Percentiles rank a stretch among this genome's conserved stretches.
phyloP scores from a whole-genome alignment of 2,329 filamentous ascomycete species.

The Aspergillus carbonarius region DNA sequence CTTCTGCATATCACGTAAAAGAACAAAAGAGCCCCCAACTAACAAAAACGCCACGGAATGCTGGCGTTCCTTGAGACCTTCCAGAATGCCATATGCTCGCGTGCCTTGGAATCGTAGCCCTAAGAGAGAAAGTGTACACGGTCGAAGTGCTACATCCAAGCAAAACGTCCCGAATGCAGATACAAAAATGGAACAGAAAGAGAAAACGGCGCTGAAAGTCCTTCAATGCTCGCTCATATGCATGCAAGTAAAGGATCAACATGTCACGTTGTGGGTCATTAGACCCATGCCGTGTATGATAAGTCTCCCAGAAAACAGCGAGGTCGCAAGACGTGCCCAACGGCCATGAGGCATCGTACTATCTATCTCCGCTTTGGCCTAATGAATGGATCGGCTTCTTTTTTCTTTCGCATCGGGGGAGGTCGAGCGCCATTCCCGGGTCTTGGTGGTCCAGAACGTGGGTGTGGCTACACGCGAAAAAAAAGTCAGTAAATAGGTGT shows the following conservation, averaged over 20 bases:
- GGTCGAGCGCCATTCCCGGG: slow-evolving; percentile 23
- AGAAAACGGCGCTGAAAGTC: neutral
- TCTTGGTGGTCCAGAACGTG: slow-evolving; percentile 18
- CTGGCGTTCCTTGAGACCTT: neutral
- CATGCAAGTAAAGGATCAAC: slow-evolving; percentile 4
- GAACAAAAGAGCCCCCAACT: neutral
- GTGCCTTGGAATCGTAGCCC: neutral
- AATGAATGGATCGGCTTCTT: slow-evolving; percentile 43
- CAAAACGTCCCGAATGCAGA: slow-evolving; percentile 3
- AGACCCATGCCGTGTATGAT: neutral
- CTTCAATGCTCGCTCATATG: slow-evolving; percentile 8
- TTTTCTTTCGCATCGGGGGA: slow-evolving; percentile 39
- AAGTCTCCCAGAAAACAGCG: neutral
- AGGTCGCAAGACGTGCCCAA: neutral
- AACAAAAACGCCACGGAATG: neutral
- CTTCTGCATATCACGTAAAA: neutral
- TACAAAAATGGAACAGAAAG: neutral
- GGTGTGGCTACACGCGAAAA: slow-evolving; percentile 17
- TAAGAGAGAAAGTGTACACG: neutral
- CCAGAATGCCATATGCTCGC: neutral
- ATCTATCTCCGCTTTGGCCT: slow-evolving; percentile 38
- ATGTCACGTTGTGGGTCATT: neutral
- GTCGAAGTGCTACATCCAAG: neutral
- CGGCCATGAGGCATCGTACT: slow-evolving; percentile 4
- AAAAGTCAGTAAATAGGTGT: slow-evolving; percentile 11